Evolutionary conservation across 371 early-diverging fungal genomes (phyloP).

Genomic region (Lichtheimia hyalospora): DNA sequence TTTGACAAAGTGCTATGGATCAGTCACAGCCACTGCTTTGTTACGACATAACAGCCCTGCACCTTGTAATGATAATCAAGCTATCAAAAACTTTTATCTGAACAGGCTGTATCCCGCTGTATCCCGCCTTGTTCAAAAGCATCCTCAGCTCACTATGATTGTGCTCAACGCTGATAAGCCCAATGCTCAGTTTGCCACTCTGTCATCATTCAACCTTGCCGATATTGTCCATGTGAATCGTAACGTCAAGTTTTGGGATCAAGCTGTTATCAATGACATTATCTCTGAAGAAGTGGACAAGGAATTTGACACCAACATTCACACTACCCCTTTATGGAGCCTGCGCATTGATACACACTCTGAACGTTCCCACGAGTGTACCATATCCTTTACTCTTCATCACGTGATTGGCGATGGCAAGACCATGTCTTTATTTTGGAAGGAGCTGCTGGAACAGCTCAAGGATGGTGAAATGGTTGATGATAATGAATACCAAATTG

Average conservation of each 20-base stretch:
- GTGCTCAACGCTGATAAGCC: slow-evolving; percentile 17
- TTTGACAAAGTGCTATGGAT: slow-evolving; percentile 30
- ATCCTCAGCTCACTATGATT: slow-evolving; percentile 25
- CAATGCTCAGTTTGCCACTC: slow-evolving; percentile 24
- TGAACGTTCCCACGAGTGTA: slow-evolving; percentile 12
- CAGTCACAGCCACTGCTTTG: slow-evolving; percentile 20
- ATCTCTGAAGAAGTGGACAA: slow-evolving; percentile 14
- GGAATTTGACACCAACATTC: slow-evolving; percentile 24
- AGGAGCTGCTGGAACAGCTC: slow-evolving; percentile 20
- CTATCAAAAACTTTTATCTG: slow-evolving; percentile 15
- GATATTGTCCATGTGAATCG: slow-evolving; percentile 15
- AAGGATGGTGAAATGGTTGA: slow-evolving; percentile 7
- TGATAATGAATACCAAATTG: not conserved
- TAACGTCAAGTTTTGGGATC: slow-evolving; percentile 11
- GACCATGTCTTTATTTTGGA: slow-evolving; percentile 31
- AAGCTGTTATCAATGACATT: slow-evolving; percentile 5
- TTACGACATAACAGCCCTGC: slow-evolving; percentile 13
- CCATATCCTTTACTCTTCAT: slow-evolving; percentile 17
- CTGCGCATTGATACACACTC: slow-evolving; percentile 16
- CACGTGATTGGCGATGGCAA: slow-evolving; percentile 42
- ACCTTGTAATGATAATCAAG: not conserved
- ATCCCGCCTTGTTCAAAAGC: slow-evolving; percentile 16
- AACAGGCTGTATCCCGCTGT: slow-evolving; percentile 20
- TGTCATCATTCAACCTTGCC: slow-evolving; percentile 19
- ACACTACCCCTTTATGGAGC: slow-evolving; percentile 38